Base-by-base conservation (phyloP, 352 stramenopile genomes). In the Pythium oligandrum region DNA sequence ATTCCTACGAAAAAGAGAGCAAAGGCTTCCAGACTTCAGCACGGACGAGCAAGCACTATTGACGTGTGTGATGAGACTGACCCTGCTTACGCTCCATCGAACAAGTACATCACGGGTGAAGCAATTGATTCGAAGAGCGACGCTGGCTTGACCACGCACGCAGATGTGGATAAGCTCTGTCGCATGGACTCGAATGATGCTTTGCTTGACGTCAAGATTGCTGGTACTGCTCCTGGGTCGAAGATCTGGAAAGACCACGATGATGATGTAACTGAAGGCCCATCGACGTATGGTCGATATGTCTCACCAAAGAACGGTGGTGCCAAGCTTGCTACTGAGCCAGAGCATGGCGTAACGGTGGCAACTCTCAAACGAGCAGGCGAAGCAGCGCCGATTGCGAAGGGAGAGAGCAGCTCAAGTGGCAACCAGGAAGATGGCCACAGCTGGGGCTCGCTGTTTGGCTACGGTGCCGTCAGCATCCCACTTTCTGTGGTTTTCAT, bases 1-100 rank as follows among this genome's bases (percentile, higher is more conserved):
- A 55, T 91, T 30, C 83, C 83, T 3, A 78, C 90, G 55, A 95
- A 91, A 64, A 93, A 95, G 66, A 91, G 80, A 50, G 51, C 90
- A 6, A 88, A 85, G 55, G 51, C 82, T 47, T 58, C 68, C 44
- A 48, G 59, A 6, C 68, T 67, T 12, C 75, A 87, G 56, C 66
- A 62, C 17, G 63, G 73, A 31, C 55, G 66, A 10, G 69, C 61
- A 9, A 72, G 68, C 6, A 64, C 75, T 4, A 72, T 55, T 33
- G 75, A 86, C 7, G 64, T 66, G 8, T 49, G 37, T 6, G 60
- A 55, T 6, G 6, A 54, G 3, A 11, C 45, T 9, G 44, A 59
- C 32, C 46, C 45, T 7, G 49, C 57, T 26, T 26, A 26, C 17
- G 17, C 17, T 0, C 17, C 17, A 26, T 26, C 17, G 17, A 26